phyloP scores from a whole-genome alignment of 371 early-diverging fungal genomes.

The Rhizopus sp. region DNA sequence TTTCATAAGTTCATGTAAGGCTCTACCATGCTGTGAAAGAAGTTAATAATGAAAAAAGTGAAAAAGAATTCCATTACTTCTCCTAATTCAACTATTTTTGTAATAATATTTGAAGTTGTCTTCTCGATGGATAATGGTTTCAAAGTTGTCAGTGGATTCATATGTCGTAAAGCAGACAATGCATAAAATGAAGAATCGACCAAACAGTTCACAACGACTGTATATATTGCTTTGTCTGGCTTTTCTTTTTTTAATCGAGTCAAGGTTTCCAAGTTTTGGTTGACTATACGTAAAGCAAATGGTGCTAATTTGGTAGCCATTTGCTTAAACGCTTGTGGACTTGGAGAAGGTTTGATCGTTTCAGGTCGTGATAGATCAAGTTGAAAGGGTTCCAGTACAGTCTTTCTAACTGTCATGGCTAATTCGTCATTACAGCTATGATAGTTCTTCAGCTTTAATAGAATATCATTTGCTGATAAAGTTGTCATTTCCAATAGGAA shows the following conservation, averaged over 20 bases:
- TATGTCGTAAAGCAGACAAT: constrained; percentile 33
- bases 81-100: constrained; percentile 47
- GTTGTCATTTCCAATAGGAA: constrained; percentile 14
- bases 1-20: constrained; percentile 39
- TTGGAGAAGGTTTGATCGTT: constrained; percentile 24
- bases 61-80: constrained; percentile 25
- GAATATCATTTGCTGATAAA: constrained; percentile 1
- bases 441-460: constrained; percentile 15
- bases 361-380: constrained; percentile 22
- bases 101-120: constrained; percentile 42
- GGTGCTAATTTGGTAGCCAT: constrained; percentile 34
- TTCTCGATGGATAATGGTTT: constrained; percentile 50
- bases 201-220: constrained; percentile 32
- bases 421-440: constrained; percentile 35
- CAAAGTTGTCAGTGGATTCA: constrained; percentile 33
- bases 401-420: constrained; percentile 19
- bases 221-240: constrained; percentile 5
- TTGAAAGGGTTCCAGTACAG: constrained; percentile 41
- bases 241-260: constrained; percentile 14
- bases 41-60: background rate
- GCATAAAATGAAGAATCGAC: constrained; percentile 42
- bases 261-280: constrained; percentile 40
- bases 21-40: constrained; percentile 33
- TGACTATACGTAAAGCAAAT: constrained; percentile 40
- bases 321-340: constrained; percentile 27